A percentile compares a stretch with the other conserved stretches of the same genome.
Evolutionary conservation across 192 early-diverging fungal species (phyloP).

Genomic region (Lobulomyces angularis): DNA sequence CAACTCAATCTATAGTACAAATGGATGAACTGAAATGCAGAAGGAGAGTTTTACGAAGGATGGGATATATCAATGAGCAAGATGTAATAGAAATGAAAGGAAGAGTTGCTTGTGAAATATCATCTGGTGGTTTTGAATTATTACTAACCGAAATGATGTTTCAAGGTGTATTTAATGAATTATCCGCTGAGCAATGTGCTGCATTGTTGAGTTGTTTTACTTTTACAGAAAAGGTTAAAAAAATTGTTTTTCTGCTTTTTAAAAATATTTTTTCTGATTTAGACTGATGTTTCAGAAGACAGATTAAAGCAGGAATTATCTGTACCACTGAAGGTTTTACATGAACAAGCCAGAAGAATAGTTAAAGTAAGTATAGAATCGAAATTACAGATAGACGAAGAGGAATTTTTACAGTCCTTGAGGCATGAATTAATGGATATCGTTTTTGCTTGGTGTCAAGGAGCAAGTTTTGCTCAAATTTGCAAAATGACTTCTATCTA

Average conservation of each 20-base stretch:
- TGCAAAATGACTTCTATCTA: constrained; percentile 89
- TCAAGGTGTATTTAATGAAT: constrained; percentile 88
- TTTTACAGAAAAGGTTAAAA: constrained; percentile 59
- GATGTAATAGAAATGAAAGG: constrained; percentile 97
- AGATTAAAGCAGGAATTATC: constrained; percentile 64
- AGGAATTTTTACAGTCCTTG: constrained; percentile 78
- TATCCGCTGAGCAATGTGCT: constrained; percentile 72
- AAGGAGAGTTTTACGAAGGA: constrained; percentile 77
- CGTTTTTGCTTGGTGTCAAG: constrained; percentile 80
- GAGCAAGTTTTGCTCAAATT: constrained; percentile 86
- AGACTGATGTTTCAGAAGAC: constrained; percentile 9
- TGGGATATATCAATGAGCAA: constrained; percentile 67
- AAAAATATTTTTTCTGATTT: too few species aligned
- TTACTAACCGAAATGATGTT: constrained; percentile 94
- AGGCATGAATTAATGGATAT: constrained; percentile 86
- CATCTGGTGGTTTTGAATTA: constrained; percentile 84
- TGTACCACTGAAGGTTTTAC: constrained; percentile 61
- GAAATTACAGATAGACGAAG: constrained; percentile 75
- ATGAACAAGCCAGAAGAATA: constrained; percentile 73
- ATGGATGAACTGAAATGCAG: constrained; percentile 86
- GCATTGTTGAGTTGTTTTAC: constrained; percentile 86
- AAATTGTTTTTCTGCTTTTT: background rate
- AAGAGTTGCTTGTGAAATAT: constrained; percentile 94
- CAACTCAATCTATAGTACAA: constrained; percentile 73
- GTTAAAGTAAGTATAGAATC: constrained; percentile 77